Base-by-base conservation (phyloP, 1,139 yeast species). In the Kluyveromyces sp. region DNA sequence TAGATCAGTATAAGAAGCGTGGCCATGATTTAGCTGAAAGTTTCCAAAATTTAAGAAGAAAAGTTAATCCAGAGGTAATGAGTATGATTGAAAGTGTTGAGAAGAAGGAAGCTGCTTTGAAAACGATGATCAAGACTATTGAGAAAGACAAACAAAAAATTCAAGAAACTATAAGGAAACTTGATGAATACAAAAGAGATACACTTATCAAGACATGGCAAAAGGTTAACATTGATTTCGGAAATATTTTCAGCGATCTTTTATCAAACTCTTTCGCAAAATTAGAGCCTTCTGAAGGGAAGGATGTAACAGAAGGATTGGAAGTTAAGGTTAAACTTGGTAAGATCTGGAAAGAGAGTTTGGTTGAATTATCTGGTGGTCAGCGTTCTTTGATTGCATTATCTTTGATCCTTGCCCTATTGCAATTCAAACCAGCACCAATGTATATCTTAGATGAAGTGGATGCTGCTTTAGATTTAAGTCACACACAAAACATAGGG, bases 401-500 rank as follows among this genome's bases (percentile, higher is more conserved):
- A 44, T 86, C 97, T 3, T 72, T 92, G 57, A 90, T 90, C 55
- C 76, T 90, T 78, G 96, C 97, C 0, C 71, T 92, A 50, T 71
- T 92, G 47, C 96, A 90, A 64, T 90, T 87, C 71, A 88, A 89
- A 64, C 98, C 98, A 1, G 97, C 98, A 0, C 98, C 98, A 7
- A 87, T 92, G 96, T 92, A 92, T 63, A 90, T 92, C 57, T 72
- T 92, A 49, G 98, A 92, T 67, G 98, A 92, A 67, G 97, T 92
- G 35, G 98, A 92, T 68, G 98, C 99, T 1, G 99, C 99, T 1
- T 75, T 94, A 53, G 99, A 94, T 71, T 75, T 90, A 53, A 87
- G 95, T 46, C 99, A 94, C 64, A 94, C 99, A 1, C 97, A 94
- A 65, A 92, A 92, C 60, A 92, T 94, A 59, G 99, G 99, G 4